Percentiles rank a stretch among this genome's conserved stretches.
Evolutionary conservation across 129 eudicot genomes (phyloP).

Genomic region (Flaveria ramosissima): DNA sequence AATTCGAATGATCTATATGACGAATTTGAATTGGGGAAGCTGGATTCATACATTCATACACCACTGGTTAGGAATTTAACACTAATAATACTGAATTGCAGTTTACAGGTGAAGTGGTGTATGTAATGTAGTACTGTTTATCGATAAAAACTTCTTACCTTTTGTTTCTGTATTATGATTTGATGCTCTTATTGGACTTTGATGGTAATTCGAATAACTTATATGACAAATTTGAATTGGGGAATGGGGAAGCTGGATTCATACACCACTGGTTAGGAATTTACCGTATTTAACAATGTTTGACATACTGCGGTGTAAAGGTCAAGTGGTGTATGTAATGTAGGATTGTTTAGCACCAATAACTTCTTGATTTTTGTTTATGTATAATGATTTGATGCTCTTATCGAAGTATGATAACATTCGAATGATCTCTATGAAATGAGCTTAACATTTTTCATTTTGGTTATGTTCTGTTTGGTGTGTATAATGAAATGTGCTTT

Average conservation of each 20-base stretch:
- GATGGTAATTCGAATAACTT: neutral
- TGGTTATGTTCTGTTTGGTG: neutral
- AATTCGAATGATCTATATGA: neutral
- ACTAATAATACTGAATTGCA: too few species aligned
- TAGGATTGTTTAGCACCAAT: neutral
- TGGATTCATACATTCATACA: too few species aligned
- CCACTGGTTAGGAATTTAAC: too few species aligned
- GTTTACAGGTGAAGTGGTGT: too few species aligned
- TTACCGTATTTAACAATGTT: too few species aligned
- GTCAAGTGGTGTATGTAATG: too few species aligned
- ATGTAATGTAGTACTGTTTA: too few species aligned
- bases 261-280: too few species aligned
- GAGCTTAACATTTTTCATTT: conserved; percentile 4
- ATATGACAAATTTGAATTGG: neutral
- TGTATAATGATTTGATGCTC: conserved; percentile 7
- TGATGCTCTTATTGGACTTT: conserved; percentile 13
- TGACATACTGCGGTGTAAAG: too few species aligned
- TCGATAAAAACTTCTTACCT: neutral
- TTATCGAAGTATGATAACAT: conserved; percentile 4
- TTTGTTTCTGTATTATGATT: conserved; percentile 1
- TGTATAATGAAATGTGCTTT: conserved; percentile 22
- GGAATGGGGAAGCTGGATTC: too few species aligned
- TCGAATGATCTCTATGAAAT: neutral
- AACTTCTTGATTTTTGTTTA: neutral
- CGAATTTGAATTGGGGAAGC: neutral